A percentile compares a stretch with the other conserved stretches of the same genome.
Conservation (phyloP, 192 early-diverging fungal species). For the Funneliformis geosporum region DNA sequence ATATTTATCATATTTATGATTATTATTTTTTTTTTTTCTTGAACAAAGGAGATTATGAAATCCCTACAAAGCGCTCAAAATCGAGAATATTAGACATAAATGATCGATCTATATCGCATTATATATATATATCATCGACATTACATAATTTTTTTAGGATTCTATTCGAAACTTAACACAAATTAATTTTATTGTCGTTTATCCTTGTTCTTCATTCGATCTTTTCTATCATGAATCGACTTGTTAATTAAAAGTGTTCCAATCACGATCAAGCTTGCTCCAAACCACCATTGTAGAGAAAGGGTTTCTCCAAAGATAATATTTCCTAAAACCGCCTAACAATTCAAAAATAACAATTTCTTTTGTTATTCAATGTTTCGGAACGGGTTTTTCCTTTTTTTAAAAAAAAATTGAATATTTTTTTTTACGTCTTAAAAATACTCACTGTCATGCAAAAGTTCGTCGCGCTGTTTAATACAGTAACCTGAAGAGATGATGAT, state of each 20-base stretch:
- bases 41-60: too few relatives aligned
- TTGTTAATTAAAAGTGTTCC: constrained; percentile 53
- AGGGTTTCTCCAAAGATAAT: constrained; percentile 75
- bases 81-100: too few relatives aligned
- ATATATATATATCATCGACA: too few relatives aligned
- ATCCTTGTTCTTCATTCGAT: neutral
- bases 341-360: neutral
- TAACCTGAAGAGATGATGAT: constrained; percentile 73
- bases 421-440: neutral
- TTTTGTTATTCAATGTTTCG: neutral
- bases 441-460: constrained; percentile 73
- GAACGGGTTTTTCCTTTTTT: neutral
- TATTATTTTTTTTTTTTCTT: too few relatives aligned
- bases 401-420: neutral
- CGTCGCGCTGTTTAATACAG: constrained; percentile 74
- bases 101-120: too few relatives aligned
- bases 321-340: constrained; percentile 70
- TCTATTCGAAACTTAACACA: too few relatives aligned
- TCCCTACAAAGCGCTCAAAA: too few relatives aligned
- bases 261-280: constrained; percentile 71
- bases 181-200: neutral
- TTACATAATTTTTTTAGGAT: too few relatives aligned
- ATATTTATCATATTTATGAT: too few relatives aligned
- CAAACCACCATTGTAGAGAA: constrained; percentile 82
- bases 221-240: neutral